These are phyloP conservation scores for Nannizziopsis arthrosporioides DNA, from an alignment of 2,329 filamentous ascomycete species.

Conservation along the genomic window DNA sequence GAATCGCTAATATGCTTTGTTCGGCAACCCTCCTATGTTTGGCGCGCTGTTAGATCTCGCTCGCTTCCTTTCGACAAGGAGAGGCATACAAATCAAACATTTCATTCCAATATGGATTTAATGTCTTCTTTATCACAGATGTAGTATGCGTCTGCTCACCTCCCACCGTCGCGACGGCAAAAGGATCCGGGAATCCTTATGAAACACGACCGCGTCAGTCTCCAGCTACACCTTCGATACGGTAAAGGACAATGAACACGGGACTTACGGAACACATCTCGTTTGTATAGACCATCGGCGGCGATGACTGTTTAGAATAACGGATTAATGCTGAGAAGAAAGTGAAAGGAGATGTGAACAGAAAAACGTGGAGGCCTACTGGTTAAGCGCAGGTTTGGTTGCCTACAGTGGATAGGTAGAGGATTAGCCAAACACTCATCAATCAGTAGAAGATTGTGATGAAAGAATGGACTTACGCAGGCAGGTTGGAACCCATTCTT, in stretches of 20 bases:
- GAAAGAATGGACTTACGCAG: constrained; percentile 43
- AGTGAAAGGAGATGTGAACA: constrained; percentile 16
- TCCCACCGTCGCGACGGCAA: constrained; percentile 91
- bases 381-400: constrained; percentile 82
- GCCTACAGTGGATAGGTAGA: constrained; percentile 36
- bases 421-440: constrained; percentile 11
- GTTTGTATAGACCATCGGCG: constrained; percentile 94
- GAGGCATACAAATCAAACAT: constrained; percentile 83
- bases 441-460: constrained; percentile 11
- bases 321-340: constrained; percentile 9
- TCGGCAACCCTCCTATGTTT: constrained; percentile 69
- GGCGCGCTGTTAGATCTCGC: constrained; percentile 7
- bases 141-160: constrained; percentile 99
- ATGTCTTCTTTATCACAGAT: constrained; percentile 86
- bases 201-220: constrained; percentile 12
- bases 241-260: neutral
- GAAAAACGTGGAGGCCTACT: constrained; percentile 47
- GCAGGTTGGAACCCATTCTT: constrained; percentile 48
- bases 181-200: constrained; percentile 89
- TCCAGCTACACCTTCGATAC: neutral
- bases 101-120: constrained; percentile 99
- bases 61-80: neutral
- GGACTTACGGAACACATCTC: constrained; percentile 92
- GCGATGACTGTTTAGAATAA: constrained; percentile 64
- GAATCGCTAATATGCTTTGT: constrained; percentile 90